Base-by-base conservation (phyloP, 164 flowering plant species). In the Aristolochia fimbriata region DNA sequence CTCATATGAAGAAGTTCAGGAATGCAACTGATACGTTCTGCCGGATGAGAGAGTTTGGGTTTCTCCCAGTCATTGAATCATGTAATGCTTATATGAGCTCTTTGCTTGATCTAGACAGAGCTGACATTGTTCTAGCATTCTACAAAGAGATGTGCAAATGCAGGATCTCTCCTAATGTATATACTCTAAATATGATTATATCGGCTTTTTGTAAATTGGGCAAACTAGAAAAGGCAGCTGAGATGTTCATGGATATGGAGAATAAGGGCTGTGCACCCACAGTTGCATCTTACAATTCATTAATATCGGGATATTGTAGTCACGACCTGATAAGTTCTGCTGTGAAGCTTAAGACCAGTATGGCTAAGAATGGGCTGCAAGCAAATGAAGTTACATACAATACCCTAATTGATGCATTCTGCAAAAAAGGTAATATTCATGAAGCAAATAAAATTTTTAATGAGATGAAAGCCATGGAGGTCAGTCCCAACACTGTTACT, bases 71-170 rank as follows among this genome's bases (percentile, higher is more conserved):
- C 6, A 72, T 92, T 37, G 83, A 84, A 61, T 85, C 96, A 1
- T 89, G 96, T 65, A 92, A 92, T 78, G 85, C 86, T 0, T 85
- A 65, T 68, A 46, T 87, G 73, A 84, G 96, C 64, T 73, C 91
- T 0, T 74, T 81, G 80, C 74, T 79, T 65, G 67, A 70, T 57
- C 59, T 76, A 51, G 55, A 75, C 21, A 69, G 93, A 58, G 62
- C 58, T 1, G 96, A 83, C 73, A 77, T 85, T 67, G 86, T 74
- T 19, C 69, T 87, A 67, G 31, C 71, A 4, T 87, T 87, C 63
- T 88, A 88, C 51, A 72, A 67, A 53, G 90, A 85, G 67, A 83
- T 91, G 83, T 55, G 73, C 51, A 72, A 74, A 16, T 65, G 68
- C 50, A 57, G 79, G 68, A 88, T 91, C 47, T 82, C 90, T 1